Percentiles rank a stretch among this genome's conserved stretches.
These are phyloP conservation scores for Glycine soja DNA, from an alignment of 306 rosid species.

Conservation along the genomic window DNA sequence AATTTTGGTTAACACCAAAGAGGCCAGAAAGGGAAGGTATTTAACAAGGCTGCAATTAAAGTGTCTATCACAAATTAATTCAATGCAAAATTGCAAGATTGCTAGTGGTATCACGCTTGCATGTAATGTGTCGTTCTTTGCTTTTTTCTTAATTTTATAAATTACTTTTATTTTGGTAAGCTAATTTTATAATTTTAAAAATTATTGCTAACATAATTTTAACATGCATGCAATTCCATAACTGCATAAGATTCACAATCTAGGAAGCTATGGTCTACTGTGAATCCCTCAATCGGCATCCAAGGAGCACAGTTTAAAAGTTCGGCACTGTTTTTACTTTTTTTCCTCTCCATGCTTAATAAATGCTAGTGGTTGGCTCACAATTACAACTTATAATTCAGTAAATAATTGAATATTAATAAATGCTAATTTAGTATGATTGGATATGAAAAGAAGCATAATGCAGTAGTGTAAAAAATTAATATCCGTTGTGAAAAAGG, in stretches of 20 bases:
- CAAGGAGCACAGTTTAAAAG: conserved; percentile 8
- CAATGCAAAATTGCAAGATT: conserved; percentile 15
- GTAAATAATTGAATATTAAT: conserved; percentile 28
- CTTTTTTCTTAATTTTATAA: background rate
- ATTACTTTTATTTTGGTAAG: too few species aligned
- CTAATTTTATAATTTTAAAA: too few species aligned
- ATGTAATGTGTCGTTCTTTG: background rate
- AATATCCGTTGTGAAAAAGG: background rate
- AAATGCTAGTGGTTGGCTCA: conserved; percentile 43
- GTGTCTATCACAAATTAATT: background rate
- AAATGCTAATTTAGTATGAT: background rate
- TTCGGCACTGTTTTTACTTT: background rate
- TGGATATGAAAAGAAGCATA: background rate
- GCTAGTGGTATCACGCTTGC: background rate
- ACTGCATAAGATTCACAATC: background rate
- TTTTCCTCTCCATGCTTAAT: conserved; percentile 27
- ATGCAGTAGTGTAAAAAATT: background rate
- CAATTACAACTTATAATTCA: background rate
- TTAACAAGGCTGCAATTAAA: background rate
- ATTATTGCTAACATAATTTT: too few species aligned
- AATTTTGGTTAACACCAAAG: conserved; percentile 28
- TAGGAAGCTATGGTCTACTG: background rate
- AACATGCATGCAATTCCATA: too few species aligned
- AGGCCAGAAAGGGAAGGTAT: background rate
- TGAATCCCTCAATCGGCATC: conserved; percentile 18